Evolutionary conservation across 2,329 filamentous ascomycete genomes (phyloP).

Genomic region (Venturia pyrina): DNA sequence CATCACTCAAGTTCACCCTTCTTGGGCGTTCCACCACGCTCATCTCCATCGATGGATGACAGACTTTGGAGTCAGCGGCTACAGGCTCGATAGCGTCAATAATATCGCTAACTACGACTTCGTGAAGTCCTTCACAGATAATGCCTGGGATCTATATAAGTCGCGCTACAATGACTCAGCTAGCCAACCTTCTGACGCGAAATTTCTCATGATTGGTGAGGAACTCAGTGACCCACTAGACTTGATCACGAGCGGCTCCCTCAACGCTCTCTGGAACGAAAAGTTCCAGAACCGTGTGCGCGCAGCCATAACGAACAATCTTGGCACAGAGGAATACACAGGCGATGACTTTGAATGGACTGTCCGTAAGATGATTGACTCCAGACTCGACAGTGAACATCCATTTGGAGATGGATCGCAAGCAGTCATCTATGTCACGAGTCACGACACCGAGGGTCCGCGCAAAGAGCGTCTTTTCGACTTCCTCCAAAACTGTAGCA

Average conservation of each 20-base stretch:
- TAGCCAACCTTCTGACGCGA: background rate
- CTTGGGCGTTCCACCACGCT: background rate
- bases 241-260: background rate
- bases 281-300: background rate
- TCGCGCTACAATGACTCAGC: background rate
- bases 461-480: background rate
- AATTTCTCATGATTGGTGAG: background rate
- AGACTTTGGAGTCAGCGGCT: background rate
- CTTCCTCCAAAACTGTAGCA: background rate
- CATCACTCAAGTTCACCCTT: background rate
- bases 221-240: background rate
- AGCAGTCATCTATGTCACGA: background rate
- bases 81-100: background rate
- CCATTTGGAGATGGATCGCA: background rate
- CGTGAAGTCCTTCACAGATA: background rate
- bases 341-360: background rate
- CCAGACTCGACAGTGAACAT: background rate
- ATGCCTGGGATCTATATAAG: background rate
- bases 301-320: background rate
- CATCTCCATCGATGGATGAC: conserved; percentile 3
- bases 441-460: background rate
- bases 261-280: background rate
- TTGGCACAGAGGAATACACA: background rate
- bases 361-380: background rate
- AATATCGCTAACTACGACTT: conserved; percentile 1